These are phyloP conservation scores for Talaromyces sp. DNA, from an alignment of 2,329 filamentous ascomycete genomes.

Conservation along the genomic window DNA sequence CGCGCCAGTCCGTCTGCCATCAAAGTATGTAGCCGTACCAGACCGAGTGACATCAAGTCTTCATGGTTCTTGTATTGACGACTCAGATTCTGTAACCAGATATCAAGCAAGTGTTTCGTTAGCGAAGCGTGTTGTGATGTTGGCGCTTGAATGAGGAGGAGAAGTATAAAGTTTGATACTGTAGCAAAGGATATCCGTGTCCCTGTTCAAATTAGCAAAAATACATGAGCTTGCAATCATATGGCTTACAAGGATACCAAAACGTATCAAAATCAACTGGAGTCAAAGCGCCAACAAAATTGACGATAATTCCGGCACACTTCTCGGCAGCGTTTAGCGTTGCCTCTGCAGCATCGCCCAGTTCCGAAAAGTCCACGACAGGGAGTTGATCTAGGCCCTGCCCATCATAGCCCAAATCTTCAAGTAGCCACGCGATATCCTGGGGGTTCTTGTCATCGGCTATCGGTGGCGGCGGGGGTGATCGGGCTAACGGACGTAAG, in stretches of 20 bases:
- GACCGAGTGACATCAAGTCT: constrained; percentile 6
- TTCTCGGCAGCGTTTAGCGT: constrained; percentile 18
- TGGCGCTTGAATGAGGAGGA: constrained; percentile 13
- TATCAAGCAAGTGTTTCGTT: constrained; percentile 14
- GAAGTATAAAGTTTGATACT: constrained; percentile 15
- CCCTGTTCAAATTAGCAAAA: neutral
- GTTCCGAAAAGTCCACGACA: constrained; percentile 12
- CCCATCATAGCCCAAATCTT: constrained; percentile 15
- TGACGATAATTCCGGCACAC: constrained; percentile 18
- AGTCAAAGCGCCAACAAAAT: constrained; percentile 15
- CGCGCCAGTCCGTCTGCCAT: constrained; percentile 9
- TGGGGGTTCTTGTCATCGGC: constrained; percentile 6
- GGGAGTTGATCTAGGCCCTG: constrained; percentile 13
- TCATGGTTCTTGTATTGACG: constrained; percentile 11
- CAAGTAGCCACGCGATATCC: constrained; percentile 15
- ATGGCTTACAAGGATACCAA: constrained; percentile 16
- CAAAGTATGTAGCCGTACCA: constrained; percentile 10
- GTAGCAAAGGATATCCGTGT: constrained; percentile 18
- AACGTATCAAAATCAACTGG: constrained; percentile 12
- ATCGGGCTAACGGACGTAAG: constrained; percentile 23
- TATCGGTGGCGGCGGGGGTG: constrained; percentile 17
- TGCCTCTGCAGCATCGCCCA: constrained; percentile 18
- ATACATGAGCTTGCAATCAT: neutral
- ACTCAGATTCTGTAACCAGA: constrained; percentile 13
- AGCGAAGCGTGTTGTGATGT: constrained; percentile 12